Evolutionary conservation across 768 basidiomycete genomes (phyloP), one percentile per base, ranked within the genome.

Genomic region (Peribolospora kevripleyi): DNA sequence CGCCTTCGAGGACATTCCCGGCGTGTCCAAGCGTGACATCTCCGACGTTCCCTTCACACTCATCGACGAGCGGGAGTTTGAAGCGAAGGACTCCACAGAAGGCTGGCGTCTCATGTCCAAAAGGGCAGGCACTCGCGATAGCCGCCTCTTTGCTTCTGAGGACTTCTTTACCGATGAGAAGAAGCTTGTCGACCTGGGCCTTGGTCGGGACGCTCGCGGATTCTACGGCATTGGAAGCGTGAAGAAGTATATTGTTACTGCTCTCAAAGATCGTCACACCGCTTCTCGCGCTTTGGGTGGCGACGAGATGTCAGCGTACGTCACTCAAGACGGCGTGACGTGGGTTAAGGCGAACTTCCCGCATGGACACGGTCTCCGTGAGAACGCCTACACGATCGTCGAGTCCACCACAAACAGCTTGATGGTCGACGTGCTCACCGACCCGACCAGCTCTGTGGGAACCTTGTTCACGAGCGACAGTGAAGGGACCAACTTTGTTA

Each of bases 401-500:
- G 88, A 97, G 68, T 82, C 81, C 3, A 90, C 86, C 7, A 79
- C 80, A 0, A 87, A 95, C 65, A 95, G 90, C 6, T 74, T 98
- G 37, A 85, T 82, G 4, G 84, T 98, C 45, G 93, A 98, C 64
- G 90, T 97, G 49, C 76, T 91, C 52, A 73, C 84, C 7, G 71
- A 74, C 57, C 66, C 71, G 5, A 65, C 69, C 3, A 69, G 69
- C 54, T 66, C 70, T 7, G 76, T 90, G 47, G 93, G 93, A 2
- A 95, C 91, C 2, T 70, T 98, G 10, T 98, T 95, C 71, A 81
- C 91, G 54, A 84, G 81, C 69, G 93, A 95, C 67, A 85, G 83
- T 43, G 55, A 95, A 61, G 93, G 93, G 3, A 93, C 88, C 10
- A 90, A 78, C 68, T 98, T 97, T 66, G 82, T 87, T 7, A 76